These are phyloP conservation scores for Colletotrichum tropicicola DNA, from an alignment of 2,329 filamentous ascomycete species.

Conservation along the genomic window DNA sequence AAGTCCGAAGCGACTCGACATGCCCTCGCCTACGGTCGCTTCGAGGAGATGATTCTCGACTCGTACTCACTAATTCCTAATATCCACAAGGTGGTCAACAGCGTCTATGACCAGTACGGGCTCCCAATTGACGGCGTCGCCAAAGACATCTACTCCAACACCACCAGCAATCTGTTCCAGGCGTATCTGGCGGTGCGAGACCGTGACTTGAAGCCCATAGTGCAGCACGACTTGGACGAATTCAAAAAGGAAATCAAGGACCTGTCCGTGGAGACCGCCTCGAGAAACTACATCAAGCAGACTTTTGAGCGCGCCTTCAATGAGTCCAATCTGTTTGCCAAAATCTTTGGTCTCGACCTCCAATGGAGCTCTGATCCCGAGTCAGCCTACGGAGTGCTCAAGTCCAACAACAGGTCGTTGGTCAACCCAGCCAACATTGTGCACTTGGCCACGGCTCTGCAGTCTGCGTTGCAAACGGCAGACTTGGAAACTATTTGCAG, in stretches of 20 bases:
- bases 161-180: slow-evolving; percentile 62
- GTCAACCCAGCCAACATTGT: slow-evolving; percentile 63
- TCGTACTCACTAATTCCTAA: slow-evolving; percentile 66
- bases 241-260: slow-evolving; percentile 62
- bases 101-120: slow-evolving; percentile 62
- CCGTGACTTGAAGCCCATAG: slow-evolving; percentile 60
- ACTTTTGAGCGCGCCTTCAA: slow-evolving; percentile 66
- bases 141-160: slow-evolving; percentile 62
- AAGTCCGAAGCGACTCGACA: slow-evolving; percentile 68
- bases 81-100: slow-evolving; percentile 59
- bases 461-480: slow-evolving; percentile 55
- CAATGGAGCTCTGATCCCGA: slow-evolving; percentile 58
- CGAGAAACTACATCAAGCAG: slow-evolving; percentile 67
- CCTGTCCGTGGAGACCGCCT: slow-evolving; percentile 61
- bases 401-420: slow-evolving; percentile 58
- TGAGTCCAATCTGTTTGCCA: slow-evolving; percentile 61
- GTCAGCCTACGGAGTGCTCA: slow-evolving; percentile 61
- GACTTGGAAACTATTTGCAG: slow-evolving; percentile 62
- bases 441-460: slow-evolving; percentile 59
- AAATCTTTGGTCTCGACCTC: slow-evolving; percentile 65
- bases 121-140: slow-evolving; percentile 53
- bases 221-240: slow-evolving; percentile 62
- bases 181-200: slow-evolving; percentile 63
- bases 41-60: slow-evolving; percentile 65
- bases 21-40: slow-evolving; percentile 68